Conservation (phyloP, 441 rosid species). For the Euphorbia celastroides region DNA sequence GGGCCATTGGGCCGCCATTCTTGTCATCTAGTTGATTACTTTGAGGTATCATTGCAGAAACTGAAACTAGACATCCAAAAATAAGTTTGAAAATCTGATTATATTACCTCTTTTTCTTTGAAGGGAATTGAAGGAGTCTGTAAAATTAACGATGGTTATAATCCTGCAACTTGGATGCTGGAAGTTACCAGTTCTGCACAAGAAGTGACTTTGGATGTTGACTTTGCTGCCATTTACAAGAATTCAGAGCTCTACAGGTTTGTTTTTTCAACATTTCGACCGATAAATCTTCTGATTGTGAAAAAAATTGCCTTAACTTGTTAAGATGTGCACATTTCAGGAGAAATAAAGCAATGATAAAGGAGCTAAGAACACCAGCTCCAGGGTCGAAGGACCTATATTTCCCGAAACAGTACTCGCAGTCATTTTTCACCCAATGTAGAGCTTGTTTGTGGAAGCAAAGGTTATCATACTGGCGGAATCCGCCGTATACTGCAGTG, state of each 20-base stretch:
- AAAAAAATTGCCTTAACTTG: not conserved
- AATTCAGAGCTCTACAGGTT: slow-evolving; percentile 63
- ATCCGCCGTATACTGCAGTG: slow-evolving; percentile 72
- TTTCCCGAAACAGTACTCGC: slow-evolving; percentile 57
- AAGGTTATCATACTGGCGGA: slow-evolving; percentile 76
- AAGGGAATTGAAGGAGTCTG: slow-evolving; percentile 56
- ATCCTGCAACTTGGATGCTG: slow-evolving; percentile 92
- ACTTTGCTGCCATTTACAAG: slow-evolving; percentile 53
- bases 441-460: slow-evolving; percentile 86
- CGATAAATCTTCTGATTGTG: not conserved
- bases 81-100: not conserved
- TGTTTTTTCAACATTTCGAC: not conserved
- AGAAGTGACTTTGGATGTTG: slow-evolving; percentile 47
- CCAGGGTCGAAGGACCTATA: slow-evolving; percentile 55
- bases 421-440: slow-evolving; percentile 53
- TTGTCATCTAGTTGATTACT: slow-evolving; percentile 46
- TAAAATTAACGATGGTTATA: slow-evolving; percentile 67
- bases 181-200: slow-evolving; percentile 58
- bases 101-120: not conserved
- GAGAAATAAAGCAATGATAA: slow-evolving; percentile 66
- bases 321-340: slow-evolving; percentile 25
- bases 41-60: slow-evolving; percentile 40
- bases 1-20: slow-evolving; percentile 77
- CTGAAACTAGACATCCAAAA: not conserved
- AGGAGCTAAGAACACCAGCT: slow-evolving; percentile 48